These are phyloP conservation scores for Paratrimastix pyriformis DNA, from an alignment of 78 protist genomes.

Conservation along the genomic window DNA sequence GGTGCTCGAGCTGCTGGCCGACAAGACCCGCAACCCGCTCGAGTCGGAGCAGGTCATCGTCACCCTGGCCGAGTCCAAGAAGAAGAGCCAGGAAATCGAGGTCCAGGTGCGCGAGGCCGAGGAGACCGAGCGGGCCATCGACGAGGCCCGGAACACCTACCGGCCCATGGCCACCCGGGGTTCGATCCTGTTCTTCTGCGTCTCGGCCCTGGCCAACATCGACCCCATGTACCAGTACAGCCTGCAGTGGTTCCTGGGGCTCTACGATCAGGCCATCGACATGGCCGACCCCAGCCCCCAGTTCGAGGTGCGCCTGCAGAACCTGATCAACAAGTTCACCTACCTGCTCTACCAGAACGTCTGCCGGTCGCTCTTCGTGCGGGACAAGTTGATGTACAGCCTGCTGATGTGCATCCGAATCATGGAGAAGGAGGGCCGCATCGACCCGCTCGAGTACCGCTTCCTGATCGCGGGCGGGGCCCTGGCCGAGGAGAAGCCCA, in stretches of 20 bases:
- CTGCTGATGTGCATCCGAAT: conserved; percentile 40
- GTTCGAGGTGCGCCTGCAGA: conserved; percentile 30
- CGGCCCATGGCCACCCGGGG: conserved; percentile 44
- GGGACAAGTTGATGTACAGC: conserved; percentile 68
- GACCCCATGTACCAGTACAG: conserved; percentile 91
- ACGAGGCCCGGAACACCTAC: conserved; percentile 53
- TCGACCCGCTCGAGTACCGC: conserved; percentile 41
- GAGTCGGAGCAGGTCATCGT: conserved; percentile 73
- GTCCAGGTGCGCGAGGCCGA: conserved; percentile 50
- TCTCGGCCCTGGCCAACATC: conserved; percentile 47
- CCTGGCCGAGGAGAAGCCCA: not conserved
- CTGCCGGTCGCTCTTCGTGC: conserved; percentile 73
- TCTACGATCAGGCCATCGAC: conserved; percentile 46
- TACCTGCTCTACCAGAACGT: conserved; percentile 55
- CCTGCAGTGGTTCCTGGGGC: conserved; percentile 64
- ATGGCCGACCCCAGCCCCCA: conserved; percentile 27
- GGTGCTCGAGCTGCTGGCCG: conserved; percentile 51
- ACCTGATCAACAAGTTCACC: conserved; percentile 49
- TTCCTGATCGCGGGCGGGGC: conserved; percentile 56
- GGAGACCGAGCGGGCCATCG: conserved; percentile 55
- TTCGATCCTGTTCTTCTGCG: conserved; percentile 68
- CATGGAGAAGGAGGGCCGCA: conserved; percentile 21
- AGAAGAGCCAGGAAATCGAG: conserved; percentile 36
- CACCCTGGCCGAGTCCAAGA: conserved; percentile 63
- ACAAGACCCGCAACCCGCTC: conserved; percentile 47